Evolutionary conservation across 2,329 filamentous ascomycete species (phyloP).

Genomic region (Aspergillus hiratsukae): DNA sequence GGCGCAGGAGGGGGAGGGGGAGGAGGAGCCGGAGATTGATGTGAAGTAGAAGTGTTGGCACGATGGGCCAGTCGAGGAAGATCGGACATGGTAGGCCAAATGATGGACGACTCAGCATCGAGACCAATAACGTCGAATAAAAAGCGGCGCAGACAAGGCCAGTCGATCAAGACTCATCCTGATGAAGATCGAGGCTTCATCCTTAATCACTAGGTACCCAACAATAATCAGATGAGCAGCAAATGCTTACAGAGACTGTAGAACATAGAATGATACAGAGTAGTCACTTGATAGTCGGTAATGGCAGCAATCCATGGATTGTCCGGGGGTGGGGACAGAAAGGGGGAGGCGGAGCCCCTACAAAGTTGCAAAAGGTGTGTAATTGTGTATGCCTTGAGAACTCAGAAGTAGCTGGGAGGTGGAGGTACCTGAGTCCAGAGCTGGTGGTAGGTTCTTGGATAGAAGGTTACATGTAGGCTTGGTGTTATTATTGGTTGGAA

Average conservation of each 20-base stretch:
- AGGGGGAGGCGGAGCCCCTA: constrained; percentile 7
- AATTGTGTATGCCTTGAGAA: neutral
- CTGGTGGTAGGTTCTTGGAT: neutral
- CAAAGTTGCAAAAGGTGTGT: neutral
- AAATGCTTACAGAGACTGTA: neutral
- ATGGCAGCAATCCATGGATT: neutral
- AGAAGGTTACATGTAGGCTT: neutral
- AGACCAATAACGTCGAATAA: neutral
- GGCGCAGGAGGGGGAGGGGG: constrained; percentile 35
- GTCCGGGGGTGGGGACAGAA: constrained; percentile 9
- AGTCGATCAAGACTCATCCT: constrained; percentile 17
- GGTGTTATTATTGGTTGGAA: neutral
- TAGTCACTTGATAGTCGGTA: neutral
- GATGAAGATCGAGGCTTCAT: constrained; percentile 17
- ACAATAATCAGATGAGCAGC: neutral
- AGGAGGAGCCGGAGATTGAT: constrained; percentile 26
- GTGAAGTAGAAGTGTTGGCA: constrained; percentile 24
- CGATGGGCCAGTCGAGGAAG: constrained; percentile 21
- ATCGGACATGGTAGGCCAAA: constrained; percentile 26
- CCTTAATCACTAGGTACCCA: constrained; percentile 1
- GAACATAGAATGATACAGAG: neutral
- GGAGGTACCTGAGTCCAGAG: neutral
- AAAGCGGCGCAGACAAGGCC: neutral
- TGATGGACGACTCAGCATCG: constrained; percentile 1
- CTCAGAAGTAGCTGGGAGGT: neutral